Percentiles rank a stretch among this genome's conserved stretches.
phyloP scores from a whole-genome alignment of 768 basidiomycete species.

The Rhizopogon rudus region DNA sequence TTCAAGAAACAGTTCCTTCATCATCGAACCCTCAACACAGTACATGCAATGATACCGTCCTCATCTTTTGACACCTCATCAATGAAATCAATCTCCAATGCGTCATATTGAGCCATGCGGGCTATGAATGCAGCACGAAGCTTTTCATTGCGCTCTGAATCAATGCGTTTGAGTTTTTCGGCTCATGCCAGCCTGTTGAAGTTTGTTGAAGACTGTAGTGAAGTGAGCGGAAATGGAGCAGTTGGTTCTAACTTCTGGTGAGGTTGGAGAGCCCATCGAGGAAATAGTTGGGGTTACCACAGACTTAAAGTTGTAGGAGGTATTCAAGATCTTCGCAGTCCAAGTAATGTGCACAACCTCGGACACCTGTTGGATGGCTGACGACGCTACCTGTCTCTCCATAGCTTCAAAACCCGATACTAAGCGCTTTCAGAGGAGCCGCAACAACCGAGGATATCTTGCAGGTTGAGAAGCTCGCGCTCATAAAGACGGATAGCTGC shows the following conservation, averaged over 20 bases:
- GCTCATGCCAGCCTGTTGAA: slow-evolving; percentile 15
- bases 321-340: background rate
- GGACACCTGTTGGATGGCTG: too few species aligned
- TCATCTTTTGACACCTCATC: slow-evolving; percentile 28
- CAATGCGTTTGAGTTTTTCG: slow-evolving; percentile 19
- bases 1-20: too few species aligned
- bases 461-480: too few species aligned
- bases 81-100: slow-evolving; percentile 12
- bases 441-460: too few species aligned
- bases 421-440: too few species aligned
- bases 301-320: slow-evolving; percentile 12
- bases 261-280: slow-evolving; percentile 16
- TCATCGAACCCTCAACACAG: too few species aligned
- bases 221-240: slow-evolving; percentile 10
- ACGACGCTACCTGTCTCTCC: too few species aligned
- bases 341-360: too few species aligned
- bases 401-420: too few species aligned
- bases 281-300: slow-evolving; percentile 16
- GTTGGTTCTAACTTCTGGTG: background rate
- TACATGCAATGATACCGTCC: background rate
- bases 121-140: slow-evolving; percentile 12
- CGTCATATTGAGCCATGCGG: slow-evolving; percentile 15
- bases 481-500: too few species aligned
- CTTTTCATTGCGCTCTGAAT: slow-evolving; percentile 13
- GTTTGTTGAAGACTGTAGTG: slow-evolving; percentile 17